phyloP scores from a whole-genome alignment of 805 yeast species.

The Brettanomyces sp. region DNA sequence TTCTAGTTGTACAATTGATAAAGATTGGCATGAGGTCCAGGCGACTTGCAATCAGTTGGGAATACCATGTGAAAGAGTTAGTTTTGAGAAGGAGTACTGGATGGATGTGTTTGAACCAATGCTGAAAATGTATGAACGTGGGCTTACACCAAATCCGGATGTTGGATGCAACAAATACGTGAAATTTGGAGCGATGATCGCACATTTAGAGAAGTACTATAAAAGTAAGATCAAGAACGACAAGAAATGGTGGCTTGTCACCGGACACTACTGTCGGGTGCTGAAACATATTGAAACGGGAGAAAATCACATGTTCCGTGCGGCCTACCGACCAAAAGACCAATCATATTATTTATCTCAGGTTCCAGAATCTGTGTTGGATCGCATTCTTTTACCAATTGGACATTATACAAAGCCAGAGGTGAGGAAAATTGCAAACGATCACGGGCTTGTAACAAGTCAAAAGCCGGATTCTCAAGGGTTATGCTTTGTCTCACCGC shows the following conservation, averaged over 20 bases:
- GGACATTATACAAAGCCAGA: constrained; percentile 71
- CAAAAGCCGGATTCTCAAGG: constrained; percentile 92
- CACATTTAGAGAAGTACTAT: constrained; percentile 37
- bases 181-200: constrained; percentile 74
- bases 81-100: constrained; percentile 92
- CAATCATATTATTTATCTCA: constrained; percentile 87
- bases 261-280: constrained; percentile 73
- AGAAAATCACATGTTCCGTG: constrained; percentile 32
- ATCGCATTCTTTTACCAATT: constrained; percentile 62
- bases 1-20: constrained; percentile 56
- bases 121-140: constrained; percentile 61
- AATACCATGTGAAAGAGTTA: constrained; percentile 67
- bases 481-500: constrained; percentile 71
- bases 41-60: constrained; percentile 47
- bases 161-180: constrained; percentile 77
- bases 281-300: constrained; percentile 25
- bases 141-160: constrained; percentile 92
- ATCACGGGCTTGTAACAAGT: constrained; percentile 48
- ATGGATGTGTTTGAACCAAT: constrained; percentile 84
- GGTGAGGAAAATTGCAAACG: constrained; percentile 58
- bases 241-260: constrained; percentile 71
- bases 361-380: constrained; percentile 36
- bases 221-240: constrained; percentile 6
- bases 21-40: constrained; percentile 82
- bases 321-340: constrained; percentile 57